Evolutionary conservation across 192 early-diverging fungal species (phyloP), one percentile per base, ranked within the genome.

Genomic region (Pilobolus umbonatus): DNA sequence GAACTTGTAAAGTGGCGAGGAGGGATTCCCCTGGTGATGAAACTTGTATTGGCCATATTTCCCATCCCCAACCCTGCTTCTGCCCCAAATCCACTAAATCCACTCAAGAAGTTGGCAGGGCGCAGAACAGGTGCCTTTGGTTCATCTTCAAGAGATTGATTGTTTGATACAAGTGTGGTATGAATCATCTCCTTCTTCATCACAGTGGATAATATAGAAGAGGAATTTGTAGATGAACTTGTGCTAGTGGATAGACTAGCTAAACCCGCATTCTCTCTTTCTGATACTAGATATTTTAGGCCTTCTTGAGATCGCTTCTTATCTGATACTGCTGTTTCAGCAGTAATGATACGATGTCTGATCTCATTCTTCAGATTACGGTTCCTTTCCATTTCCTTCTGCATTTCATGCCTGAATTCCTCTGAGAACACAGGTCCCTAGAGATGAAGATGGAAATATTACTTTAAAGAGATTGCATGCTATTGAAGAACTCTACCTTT

Each of bases 361-460:
- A 73, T 64, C 30, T 73, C 71, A 44, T 64, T 67, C 28, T 57
- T 56, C 28, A 73, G 29, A 5, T 31, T 60, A 3, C 74, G 45
- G 10, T 74, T 57, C 25, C 64, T 65, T 47, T 77, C 75, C 11
- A 77, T 74, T 53, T 70, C 69, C 50, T 74, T 73, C 57, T 77
- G 64, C 47, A 74, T 71, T 35, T 71, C 62, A 43, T 74, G 75
- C 57, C 69, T 59, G 38, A 74, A 67, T 51, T 77, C 75, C 15
- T 57, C 62, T 22, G 75, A 77, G 28, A 77, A 74, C 2, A 70
- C 64, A 8, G 75, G 47, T 17, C 75, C 75, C 73, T 75, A n/a
- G n/a, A n/a, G n/a, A n/a, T n/a, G n/a, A n/a, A n/a, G n/a, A n/a
- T n/a, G n/a, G n/a, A n/a, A n/a, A n/a, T n/a, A n/a, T n/a, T n/a